phyloP scores from a whole-genome alignment of 495 filamentous ascomycete genomes.

The Aspergillus sclerotioniger region DNA sequence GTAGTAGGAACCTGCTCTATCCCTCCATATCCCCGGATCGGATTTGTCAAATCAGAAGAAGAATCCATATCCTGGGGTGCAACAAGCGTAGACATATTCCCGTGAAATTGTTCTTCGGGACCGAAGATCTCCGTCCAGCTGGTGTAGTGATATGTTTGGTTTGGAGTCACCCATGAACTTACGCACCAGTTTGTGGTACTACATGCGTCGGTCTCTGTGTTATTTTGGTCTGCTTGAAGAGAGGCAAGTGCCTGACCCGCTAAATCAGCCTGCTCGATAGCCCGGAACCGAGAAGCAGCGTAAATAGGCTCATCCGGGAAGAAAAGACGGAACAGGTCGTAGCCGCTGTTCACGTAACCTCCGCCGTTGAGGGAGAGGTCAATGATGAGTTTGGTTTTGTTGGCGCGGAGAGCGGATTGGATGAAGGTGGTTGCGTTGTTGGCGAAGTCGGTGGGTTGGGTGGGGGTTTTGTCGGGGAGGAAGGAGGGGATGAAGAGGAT shows the following conservation, averaged over 20 bases:
- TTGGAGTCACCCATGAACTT: constrained; percentile 21
- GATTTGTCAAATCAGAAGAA: constrained; percentile 31
- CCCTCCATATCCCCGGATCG: constrained; percentile 40
- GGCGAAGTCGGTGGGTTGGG: constrained; percentile 23
- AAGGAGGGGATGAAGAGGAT: constrained; percentile 43
- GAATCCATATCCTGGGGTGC: constrained; percentile 49
- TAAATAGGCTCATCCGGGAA: constrained; percentile 38
- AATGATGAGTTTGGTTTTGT: constrained; percentile 52
- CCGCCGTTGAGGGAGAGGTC: constrained; percentile 55
- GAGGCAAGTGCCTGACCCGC: constrained; percentile 30
- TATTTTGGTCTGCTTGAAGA: not conserved
- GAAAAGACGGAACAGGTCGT: constrained; percentile 31
- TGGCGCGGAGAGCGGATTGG: constrained; percentile 28
- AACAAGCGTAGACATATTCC: constrained; percentile 45
- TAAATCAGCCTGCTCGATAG: constrained; percentile 39
- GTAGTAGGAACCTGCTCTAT: constrained; percentile 12
- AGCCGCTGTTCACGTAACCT: constrained; percentile 39
- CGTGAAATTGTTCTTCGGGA: constrained; percentile 38
- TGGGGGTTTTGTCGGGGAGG: constrained; percentile 8
- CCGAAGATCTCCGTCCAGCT: constrained; percentile 57
- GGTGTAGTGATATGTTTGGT: constrained; percentile 37
- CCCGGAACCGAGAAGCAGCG: constrained; percentile 43
- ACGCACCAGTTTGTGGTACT: constrained; percentile 20
- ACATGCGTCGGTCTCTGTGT: constrained; percentile 9
- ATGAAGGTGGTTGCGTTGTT: constrained; percentile 33